Conservation (phyloP, 495 filamentous ascomycete species). For the Podospora bellae-mahoneyi region DNA sequence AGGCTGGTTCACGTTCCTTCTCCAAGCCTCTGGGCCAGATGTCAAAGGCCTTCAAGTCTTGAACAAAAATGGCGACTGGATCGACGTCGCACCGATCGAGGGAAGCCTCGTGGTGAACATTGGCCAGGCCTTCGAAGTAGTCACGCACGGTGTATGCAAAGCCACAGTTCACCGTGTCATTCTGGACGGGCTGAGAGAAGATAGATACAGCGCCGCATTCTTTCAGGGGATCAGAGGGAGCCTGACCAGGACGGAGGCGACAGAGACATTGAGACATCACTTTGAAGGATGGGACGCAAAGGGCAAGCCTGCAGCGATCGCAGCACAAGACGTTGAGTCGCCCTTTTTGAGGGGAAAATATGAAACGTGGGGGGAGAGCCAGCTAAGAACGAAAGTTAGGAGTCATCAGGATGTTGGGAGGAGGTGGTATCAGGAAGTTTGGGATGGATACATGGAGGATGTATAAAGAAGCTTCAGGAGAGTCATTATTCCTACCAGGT, state of each 20-base stretch:
- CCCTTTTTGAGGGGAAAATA: constrained; percentile 43
- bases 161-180: constrained; percentile 53
- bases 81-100: constrained; percentile 47
- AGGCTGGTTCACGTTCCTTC: constrained; percentile 55
- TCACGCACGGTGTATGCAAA: constrained; percentile 50
- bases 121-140: constrained; percentile 56
- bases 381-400: constrained; percentile 45
- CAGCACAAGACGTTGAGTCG: constrained; percentile 33
- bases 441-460: constrained; percentile 40
- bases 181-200: constrained; percentile 15
- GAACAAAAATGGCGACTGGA: constrained; percentile 46
- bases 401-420: constrained; percentile 42
- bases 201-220: constrained; percentile 47
- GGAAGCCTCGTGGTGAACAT: constrained; percentile 57
- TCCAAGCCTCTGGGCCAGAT: constrained; percentile 45
- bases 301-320: constrained; percentile 21
- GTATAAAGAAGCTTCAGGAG: background rate
- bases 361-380: constrained; percentile 48
- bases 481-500: no score
- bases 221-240: constrained; percentile 45
- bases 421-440: constrained; percentile 41
- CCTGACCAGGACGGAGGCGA: constrained; percentile 40
- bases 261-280: constrained; percentile 31
- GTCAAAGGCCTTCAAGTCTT: constrained; percentile 50
- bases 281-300: constrained; percentile 25